Base-by-base conservation (phyloP, 352 stramenopile genomes). In the Phytophthora agathidicida region DNA sequence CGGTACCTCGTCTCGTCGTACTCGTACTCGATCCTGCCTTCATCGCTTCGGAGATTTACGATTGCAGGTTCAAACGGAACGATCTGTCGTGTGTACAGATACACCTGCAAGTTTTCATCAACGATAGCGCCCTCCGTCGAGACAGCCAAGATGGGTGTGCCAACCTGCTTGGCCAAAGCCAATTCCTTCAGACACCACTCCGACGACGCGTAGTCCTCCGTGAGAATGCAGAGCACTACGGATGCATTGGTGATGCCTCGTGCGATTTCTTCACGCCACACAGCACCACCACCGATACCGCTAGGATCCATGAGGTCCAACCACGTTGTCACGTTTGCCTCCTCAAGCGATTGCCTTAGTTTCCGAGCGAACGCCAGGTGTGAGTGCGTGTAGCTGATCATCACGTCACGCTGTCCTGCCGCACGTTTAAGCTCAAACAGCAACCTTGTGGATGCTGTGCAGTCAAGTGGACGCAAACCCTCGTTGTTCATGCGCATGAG, bases 301-400 rank as follows among this genome's bases (percentile, higher is more conserved):
- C 77, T 88, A 14, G 79, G 79, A 36, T 91, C 81, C 81, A 91
- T 91, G 28, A 91, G 54, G 33, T 91, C 82, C 9, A 91, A 63
- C 82, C 82, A 91, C 26, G 80, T 90, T 20, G 80, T 91, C 9
- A 91, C 69, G 44, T 87, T 83, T 1, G 79, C 71, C 11, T 80
- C 59, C 44, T 90, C 82, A 0, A 91, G 48, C 9, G 65, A 78
- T 43, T 74, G 69, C 39, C 80, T 73, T 24, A 92, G 38, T 30
- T 89, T 90, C 47, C 79, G 85, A 31, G 80, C 80, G 65, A 92
- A 89, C 60, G 87, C 77, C 2, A 71, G 57, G 62, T 92, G 83
- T 36, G 83, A 85, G 52, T 92, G 83, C 32, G 83, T 92, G 64
- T 92, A 92, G 67, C 83, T 92, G 64, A 92, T 90, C 83, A 92